A percentile compares a stretch with the other conserved stretches of the same genome.
phyloP scores from a whole-genome alignment of 495 filamentous ascomycete genomes.

The Emericellopsis terricola region DNA sequence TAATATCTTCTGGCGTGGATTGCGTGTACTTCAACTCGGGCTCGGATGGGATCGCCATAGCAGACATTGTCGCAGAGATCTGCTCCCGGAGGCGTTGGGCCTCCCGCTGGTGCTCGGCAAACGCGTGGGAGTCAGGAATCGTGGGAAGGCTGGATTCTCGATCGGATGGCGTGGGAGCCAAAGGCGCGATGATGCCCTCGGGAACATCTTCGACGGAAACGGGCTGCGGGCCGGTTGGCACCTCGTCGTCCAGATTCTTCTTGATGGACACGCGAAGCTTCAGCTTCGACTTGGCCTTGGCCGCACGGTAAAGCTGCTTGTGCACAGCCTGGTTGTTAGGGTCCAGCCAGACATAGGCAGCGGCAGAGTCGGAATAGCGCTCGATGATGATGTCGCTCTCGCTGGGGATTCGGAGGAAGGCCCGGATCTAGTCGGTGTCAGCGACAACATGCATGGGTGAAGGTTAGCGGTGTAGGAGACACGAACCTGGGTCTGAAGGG shows the following conservation, averaged over 20 bases:
- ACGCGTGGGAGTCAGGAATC: no score
- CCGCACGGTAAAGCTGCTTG: constrained; percentile 92
- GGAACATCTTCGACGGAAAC: constrained; percentile 24
- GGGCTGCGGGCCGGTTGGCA: constrained; percentile 15
- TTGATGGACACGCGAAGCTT: constrained; percentile 56
- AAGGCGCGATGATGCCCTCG: constrained; percentile 6
- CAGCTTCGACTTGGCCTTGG: constrained; percentile 96
- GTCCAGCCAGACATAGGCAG: constrained; percentile 62
- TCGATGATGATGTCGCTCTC: constrained; percentile 61
- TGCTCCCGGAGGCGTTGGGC: no score
- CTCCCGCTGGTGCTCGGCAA: no score
- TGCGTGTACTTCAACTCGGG: neutral
- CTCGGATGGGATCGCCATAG: neutral
- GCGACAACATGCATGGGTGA: neutral
- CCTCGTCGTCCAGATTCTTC: constrained; percentile 5
- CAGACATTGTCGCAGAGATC: no score
- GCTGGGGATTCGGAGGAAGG: constrained; percentile 49
- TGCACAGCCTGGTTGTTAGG: constrained; percentile 62
- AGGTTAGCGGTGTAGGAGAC: neutral
- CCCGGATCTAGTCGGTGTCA: constrained; percentile 42
- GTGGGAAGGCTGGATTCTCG: neutral
- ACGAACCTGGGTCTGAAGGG: constrained; percentile 65
- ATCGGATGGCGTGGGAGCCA: neutral
- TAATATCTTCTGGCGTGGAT: neutral
- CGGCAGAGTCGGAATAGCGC: constrained; percentile 90